Evolutionary conservation across 2,329 filamentous ascomycete species (phyloP).

Genomic region (Colletotrichum siamense): DNA sequence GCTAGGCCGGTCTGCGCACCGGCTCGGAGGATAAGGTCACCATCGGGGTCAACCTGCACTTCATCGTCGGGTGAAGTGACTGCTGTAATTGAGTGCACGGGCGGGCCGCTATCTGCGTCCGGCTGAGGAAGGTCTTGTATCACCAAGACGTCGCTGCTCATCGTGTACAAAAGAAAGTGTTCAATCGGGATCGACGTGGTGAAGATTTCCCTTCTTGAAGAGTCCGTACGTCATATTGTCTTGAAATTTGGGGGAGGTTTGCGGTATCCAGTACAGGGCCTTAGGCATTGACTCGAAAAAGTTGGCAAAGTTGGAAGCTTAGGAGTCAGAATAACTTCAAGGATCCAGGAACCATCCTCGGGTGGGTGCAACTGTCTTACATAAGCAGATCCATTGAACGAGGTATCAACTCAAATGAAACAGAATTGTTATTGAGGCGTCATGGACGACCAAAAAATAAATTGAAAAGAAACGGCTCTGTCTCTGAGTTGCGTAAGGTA

Average conservation of each 20-base stretch:
- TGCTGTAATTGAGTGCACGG: background rate
- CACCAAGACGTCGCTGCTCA: background rate
- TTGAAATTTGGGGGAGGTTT: background rate
- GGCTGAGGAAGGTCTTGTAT: too few relatives aligned
- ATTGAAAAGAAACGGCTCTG: background rate
- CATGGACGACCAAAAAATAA: background rate
- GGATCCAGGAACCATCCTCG: slow-evolving; percentile 3
- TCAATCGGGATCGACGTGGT: background rate
- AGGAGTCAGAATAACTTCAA: background rate
- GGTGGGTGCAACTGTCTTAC: background rate
- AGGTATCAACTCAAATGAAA: fast-evolving
- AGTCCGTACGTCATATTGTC: background rate
- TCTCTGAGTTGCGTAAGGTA: fast-evolving
- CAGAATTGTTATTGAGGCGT: background rate
- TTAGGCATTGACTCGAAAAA: background rate
- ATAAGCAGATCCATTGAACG: background rate
- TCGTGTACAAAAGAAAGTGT: background rate
- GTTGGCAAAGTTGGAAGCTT: slow-evolving; percentile 10
- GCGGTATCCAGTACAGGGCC: background rate
- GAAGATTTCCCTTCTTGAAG: background rate
- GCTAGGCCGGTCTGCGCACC: background rate
- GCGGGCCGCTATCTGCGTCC: fast-evolving
- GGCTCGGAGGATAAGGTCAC: background rate
- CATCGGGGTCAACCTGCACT: background rate
- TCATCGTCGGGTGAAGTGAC: background rate